Conservation (phyloP, 2,329 filamentous ascomycete species). For the Fusarium foetens region DNA sequence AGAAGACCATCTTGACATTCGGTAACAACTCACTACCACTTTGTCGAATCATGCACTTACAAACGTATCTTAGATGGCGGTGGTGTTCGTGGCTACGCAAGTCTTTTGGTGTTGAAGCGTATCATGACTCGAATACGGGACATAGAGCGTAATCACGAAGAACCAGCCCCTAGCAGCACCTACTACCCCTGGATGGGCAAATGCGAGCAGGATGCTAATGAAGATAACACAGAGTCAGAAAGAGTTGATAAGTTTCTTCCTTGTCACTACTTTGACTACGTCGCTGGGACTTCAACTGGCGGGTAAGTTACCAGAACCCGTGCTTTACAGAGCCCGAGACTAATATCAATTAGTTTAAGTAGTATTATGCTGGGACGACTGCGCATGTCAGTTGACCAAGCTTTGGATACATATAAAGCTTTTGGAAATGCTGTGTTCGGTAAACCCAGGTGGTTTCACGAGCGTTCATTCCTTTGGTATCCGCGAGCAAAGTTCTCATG, state of each 20-base stretch:
- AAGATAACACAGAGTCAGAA: not conserved
- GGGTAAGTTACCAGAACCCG: not conserved
- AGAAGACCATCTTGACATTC: not conserved
- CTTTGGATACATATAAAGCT: accelerated
- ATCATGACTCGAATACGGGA: not conserved
- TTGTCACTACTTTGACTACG: not conserved
- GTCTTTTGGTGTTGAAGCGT: accelerated
- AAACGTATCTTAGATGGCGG: not conserved
- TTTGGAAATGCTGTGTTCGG: not conserved
- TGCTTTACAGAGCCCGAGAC: accelerated
- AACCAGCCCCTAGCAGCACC: not conserved
- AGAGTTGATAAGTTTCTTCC: not conserved
- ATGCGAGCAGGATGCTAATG: accelerated
- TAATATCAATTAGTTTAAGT: accelerated
- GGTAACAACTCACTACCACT: not conserved
- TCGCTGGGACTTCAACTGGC: not conserved
- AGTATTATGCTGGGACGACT: not conserved
- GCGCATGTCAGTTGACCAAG: not conserved
- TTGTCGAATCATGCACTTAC: not conserved
- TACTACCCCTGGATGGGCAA: not conserved
- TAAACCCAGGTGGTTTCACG: conserved; percentile 9
- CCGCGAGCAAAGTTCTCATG: conserved; percentile 8
- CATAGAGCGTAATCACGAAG: accelerated
- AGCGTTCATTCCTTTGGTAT: not conserved
- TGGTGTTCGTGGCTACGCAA: not conserved